Percentiles rank a stretch among this genome's conserved stretches.
These are phyloP conservation scores for Jimgerdemannia lactiflua DNA, from an alignment of 192 early-diverging fungal species.

Conservation along the genomic window DNA sequence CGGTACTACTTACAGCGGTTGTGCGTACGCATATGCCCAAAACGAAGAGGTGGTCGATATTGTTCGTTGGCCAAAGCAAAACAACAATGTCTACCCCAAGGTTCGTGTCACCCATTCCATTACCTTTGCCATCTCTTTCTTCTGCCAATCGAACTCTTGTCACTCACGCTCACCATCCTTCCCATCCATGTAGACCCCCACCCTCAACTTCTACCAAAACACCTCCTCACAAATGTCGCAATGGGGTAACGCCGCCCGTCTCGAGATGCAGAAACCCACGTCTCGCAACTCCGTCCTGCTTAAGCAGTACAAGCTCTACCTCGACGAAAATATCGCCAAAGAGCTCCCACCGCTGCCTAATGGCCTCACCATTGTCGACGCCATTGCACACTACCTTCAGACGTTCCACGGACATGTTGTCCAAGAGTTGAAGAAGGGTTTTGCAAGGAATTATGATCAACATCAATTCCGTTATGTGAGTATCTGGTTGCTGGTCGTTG, in stretches of 20 bases:
- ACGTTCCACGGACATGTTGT: constrained; percentile 44
- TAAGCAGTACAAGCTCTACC: constrained; percentile 46
- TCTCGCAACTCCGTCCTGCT: constrained; percentile 35
- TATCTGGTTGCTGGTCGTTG: neutral
- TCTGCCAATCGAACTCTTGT: neutral
- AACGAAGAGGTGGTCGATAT: constrained; percentile 46
- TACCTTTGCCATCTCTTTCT: constrained; percentile 7
- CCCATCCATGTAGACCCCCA: constrained; percentile 31
- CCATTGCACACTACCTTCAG: constrained; percentile 45
- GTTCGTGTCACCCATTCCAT: constrained; percentile 4
- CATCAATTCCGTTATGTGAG: constrained; percentile 35
- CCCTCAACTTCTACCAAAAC: constrained; percentile 43
- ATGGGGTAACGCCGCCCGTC: constrained; percentile 43
- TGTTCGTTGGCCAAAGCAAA: constrained; percentile 47
- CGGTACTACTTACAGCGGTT: constrained; percentile 51
- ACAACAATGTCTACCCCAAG: constrained; percentile 38
- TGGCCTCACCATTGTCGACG: constrained; percentile 37
- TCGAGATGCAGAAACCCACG: constrained; percentile 35
- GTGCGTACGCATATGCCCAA: constrained; percentile 45
- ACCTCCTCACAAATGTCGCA: constrained; percentile 36
- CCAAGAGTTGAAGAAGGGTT: constrained; percentile 38
- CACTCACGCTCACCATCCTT: neutral
- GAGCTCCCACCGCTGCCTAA: constrained; percentile 39
- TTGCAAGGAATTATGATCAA: constrained; percentile 32
- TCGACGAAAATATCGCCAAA: constrained; percentile 40